Conservation (phyloP, 371 early-diverging fungal genomes). For the Mortierella sp. region DNA sequence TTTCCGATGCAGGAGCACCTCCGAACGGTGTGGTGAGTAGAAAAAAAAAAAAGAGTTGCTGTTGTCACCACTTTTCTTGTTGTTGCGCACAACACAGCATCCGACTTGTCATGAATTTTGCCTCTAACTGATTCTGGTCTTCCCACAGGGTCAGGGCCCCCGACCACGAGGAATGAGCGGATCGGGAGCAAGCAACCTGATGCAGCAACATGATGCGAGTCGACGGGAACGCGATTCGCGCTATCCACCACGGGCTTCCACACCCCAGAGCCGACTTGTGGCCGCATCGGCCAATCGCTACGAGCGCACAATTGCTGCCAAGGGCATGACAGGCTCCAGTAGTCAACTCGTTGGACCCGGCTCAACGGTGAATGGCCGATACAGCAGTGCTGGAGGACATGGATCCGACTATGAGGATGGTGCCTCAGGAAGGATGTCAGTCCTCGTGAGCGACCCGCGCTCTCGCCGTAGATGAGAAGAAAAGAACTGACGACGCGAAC, state of each 20-base stretch:
- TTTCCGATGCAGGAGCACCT: slow-evolving; percentile 8
- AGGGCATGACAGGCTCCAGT: slow-evolving; percentile 8
- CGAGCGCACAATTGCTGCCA: slow-evolving; percentile 8
- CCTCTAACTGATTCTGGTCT: not conserved
- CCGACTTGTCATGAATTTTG: not conserved
- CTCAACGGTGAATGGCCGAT: slow-evolving; percentile 9
- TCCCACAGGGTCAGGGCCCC: slow-evolving; percentile 14
- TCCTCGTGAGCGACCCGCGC: slow-evolving; percentile 20
- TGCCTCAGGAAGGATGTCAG: slow-evolving; percentile 18
- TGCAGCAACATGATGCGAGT: slow-evolving; percentile 13
- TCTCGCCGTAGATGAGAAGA: slow-evolving; percentile 25
- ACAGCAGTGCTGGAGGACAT: slow-evolving; percentile 14
- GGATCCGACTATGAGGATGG: slow-evolving; percentile 31
- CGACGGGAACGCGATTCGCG: slow-evolving; percentile 28
- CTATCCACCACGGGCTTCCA: slow-evolving; percentile 40
- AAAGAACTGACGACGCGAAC: no score
- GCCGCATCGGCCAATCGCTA: slow-evolving; percentile 9
- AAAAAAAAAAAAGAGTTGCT: no score
- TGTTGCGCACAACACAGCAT: not conserved
- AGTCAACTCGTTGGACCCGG: slow-evolving; percentile 1
- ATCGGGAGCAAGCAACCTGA: slow-evolving; percentile 1
- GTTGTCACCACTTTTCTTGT: not conserved
- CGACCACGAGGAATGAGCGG: slow-evolving; percentile 45
- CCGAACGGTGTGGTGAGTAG: no score
- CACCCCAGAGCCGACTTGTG: slow-evolving; percentile 37